Evolutionary conservation across 805 yeast genomes (phyloP).

Genomic region (Sugiyamaella lignohabitans): DNA sequence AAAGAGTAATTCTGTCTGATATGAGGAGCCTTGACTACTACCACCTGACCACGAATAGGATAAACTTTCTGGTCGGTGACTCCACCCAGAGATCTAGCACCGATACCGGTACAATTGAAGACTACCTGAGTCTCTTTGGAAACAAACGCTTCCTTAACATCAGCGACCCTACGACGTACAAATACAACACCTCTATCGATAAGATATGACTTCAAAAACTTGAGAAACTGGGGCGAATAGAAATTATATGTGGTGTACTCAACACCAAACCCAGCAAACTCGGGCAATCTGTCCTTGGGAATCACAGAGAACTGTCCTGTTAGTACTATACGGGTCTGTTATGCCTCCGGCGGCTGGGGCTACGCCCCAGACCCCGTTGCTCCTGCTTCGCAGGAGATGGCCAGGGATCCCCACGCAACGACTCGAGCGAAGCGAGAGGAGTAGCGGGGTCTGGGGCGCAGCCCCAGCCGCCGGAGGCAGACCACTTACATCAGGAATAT

Average conservation of each 20-base stretch:
- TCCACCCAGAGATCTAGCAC: constrained; percentile 59
- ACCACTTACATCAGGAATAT: constrained; percentile 48
- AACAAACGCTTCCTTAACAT: constrained; percentile 48
- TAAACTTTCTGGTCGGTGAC: constrained; percentile 55
- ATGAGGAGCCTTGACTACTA: constrained; percentile 65
- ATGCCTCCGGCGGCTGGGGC: too few relatives aligned
- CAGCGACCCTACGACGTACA: constrained; percentile 40
- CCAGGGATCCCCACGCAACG: too few relatives aligned
- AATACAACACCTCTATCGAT: constrained; percentile 46
- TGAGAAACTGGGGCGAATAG: constrained; percentile 60
- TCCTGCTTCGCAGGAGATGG: too few relatives aligned
- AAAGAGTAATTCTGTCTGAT: constrained; percentile 47
- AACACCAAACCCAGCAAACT: constrained; percentile 52
- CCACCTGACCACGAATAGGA: constrained; percentile 78
- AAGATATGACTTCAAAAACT: constrained; percentile 42
- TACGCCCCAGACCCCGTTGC: too few relatives aligned
- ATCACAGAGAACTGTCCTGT: constrained; percentile 30
- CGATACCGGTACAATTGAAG: constrained; percentile 74
- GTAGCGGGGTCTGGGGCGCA: too few relatives aligned
- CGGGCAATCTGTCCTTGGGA: constrained; percentile 38
- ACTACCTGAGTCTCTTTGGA: constrained; percentile 38
- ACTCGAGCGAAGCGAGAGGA: too few relatives aligned
- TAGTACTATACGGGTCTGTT: too few relatives aligned
- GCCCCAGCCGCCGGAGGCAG: too few relatives aligned
- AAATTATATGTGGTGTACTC: constrained; percentile 57